These are phyloP conservation scores for Diaporthe batatas DNA, from an alignment of 2,329 filamentous ascomycete genomes.

Conservation along the genomic window DNA sequence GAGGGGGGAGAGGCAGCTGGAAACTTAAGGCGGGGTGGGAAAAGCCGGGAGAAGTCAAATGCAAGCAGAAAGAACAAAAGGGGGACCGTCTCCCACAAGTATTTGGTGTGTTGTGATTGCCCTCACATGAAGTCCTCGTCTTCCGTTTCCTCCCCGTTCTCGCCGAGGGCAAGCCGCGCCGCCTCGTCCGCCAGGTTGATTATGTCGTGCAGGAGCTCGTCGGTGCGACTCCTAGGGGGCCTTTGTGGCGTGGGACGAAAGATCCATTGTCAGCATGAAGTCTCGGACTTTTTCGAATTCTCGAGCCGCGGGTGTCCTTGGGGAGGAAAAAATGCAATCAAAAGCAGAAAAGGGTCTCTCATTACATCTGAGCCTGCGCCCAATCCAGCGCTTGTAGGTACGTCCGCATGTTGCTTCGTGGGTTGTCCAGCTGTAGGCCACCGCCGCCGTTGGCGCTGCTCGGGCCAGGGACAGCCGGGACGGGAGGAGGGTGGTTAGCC, in stretches of 20 bases:
- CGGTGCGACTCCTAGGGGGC: slow-evolving; percentile 51
- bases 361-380: slow-evolving; percentile 41
- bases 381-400: slow-evolving; percentile 41
- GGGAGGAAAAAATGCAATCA: background rate
- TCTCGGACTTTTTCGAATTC: background rate
- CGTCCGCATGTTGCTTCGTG: slow-evolving; percentile 39
- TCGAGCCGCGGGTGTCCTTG: background rate
- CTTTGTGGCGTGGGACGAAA: background rate
- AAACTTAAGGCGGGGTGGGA: background rate
- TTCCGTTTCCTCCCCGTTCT: slow-evolving; percentile 45
- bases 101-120: slow-evolving; percentile 37
- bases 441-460: slow-evolving; percentile 21
- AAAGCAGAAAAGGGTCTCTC: background rate
- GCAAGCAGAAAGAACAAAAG: slow-evolving; percentile 31
- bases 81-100: slow-evolving; percentile 40
- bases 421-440: slow-evolving; percentile 24
- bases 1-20: background rate
- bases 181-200: slow-evolving; percentile 59
- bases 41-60: slow-evolving; percentile 1
- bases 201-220: slow-evolving; percentile 53
- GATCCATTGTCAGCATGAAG: slow-evolving; percentile 19
- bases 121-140: slow-evolving; percentile 60
- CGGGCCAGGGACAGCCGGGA: slow-evolving; percentile 29
- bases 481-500: slow-evolving; percentile 2
- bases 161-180: slow-evolving; percentile 57